Conservation (phyloP, 208 protist species). For the Leptomonas pyrrhocoris region DNA sequence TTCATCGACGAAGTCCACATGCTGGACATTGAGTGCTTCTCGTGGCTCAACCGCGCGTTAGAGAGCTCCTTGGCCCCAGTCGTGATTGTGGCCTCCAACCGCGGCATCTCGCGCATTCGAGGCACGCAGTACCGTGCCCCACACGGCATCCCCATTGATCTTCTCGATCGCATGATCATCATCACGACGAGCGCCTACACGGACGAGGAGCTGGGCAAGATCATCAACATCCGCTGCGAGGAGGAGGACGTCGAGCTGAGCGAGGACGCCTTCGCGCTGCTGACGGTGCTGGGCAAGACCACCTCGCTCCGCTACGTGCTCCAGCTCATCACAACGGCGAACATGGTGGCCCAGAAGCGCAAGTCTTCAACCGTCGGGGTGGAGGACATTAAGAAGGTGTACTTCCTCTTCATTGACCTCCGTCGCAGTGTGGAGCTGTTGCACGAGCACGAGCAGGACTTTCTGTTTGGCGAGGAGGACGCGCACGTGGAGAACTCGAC, state of each 20-base stretch:
- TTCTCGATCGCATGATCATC: slow-evolving; percentile 99
- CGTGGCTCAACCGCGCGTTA: slow-evolving; percentile 99
- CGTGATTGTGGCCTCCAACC: slow-evolving; percentile 99
- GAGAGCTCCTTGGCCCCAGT: slow-evolving; percentile 99
- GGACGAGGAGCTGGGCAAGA: slow-evolving; percentile 95
- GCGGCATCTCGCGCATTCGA: slow-evolving; percentile 98
- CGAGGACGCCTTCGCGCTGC: slow-evolving; percentile 94
- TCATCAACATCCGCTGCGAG: slow-evolving; percentile 97
- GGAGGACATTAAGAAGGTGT: slow-evolving; percentile 97
- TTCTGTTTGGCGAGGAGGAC: slow-evolving; percentile 92
- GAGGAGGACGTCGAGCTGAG: slow-evolving; percentile 99
- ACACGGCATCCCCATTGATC: slow-evolving; percentile 98
- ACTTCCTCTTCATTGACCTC: slow-evolving; percentile 98
- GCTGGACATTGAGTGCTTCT: slow-evolving; percentile 99
- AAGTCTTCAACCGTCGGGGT: slow-evolving; percentile 93
- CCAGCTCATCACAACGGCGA: slow-evolving; percentile 98
- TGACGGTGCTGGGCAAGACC: slow-evolving; percentile 96
- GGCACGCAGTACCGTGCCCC: slow-evolving; percentile 98
- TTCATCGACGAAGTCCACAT: slow-evolving; percentile 99
- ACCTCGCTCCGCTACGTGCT: slow-evolving; percentile 99
- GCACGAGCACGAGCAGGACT: slow-evolving; percentile 91
- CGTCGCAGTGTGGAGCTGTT: slow-evolving; percentile 90
- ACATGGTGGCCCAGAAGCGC: slow-evolving; percentile 95
- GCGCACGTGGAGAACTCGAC: slow-evolving; percentile 67
- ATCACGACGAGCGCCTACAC: slow-evolving; percentile 98